Conservation (phyloP, 148 eudicot genomes). For the Nyssa sinensis region DNA sequence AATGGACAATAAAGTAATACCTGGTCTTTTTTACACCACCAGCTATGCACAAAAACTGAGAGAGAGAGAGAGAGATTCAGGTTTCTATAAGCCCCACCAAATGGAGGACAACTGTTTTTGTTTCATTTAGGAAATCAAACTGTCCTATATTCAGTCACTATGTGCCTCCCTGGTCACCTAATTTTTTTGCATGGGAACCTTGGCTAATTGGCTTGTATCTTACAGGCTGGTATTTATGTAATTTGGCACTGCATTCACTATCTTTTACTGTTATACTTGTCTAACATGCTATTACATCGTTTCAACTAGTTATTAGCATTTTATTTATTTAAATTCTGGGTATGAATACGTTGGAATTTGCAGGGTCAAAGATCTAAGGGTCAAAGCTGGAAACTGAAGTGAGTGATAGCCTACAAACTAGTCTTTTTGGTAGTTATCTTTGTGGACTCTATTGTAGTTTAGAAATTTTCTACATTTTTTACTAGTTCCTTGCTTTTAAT, state of each 20-base stretch:
- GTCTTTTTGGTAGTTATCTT: slow-evolving; percentile 26
- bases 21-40: neutral
- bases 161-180: neutral
- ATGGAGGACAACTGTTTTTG: neutral
- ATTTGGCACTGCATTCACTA: neutral
- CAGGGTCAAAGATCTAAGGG: slow-evolving; percentile 60
- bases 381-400: slow-evolving; percentile 71
- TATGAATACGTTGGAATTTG: slow-evolving; percentile 48
- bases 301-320: slow-evolving; percentile 6
- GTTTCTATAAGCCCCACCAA: neutral
- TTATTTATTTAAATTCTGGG: slow-evolving; percentile 17
- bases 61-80: neutral
- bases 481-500: slow-evolving; percentile 19
- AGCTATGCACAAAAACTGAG: neutral
- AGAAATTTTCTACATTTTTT: slow-evolving; percentile 4
- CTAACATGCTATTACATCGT: slow-evolving; percentile 6
- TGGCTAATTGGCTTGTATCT: neutral
- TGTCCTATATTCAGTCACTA: neutral
- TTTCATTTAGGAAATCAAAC: neutral
- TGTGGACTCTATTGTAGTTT: slow-evolving; percentile 8
- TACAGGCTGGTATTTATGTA: neutral
- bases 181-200: neutral
- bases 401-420: slow-evolving; percentile 54
- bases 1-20: neutral
- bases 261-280: neutral